phyloP scores from a whole-genome alignment of 106 monocot genomes.

The Phalaenopsis equestris region DNA sequence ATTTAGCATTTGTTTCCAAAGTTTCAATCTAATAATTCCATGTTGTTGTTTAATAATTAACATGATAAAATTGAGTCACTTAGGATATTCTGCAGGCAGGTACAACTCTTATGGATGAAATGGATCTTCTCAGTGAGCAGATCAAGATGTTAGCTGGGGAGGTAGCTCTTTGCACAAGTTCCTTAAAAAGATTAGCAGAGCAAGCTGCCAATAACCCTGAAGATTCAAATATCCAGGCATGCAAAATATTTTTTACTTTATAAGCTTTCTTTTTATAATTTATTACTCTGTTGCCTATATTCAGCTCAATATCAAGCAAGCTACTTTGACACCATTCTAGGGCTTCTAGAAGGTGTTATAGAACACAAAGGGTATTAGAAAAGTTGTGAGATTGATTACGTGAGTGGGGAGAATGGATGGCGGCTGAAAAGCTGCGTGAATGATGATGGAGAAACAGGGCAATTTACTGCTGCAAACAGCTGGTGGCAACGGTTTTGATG shows the following conservation, averaged over 20 bases:
- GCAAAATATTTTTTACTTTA: conserved; percentile 7
- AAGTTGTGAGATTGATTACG: too few species aligned
- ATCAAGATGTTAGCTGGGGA: conserved; percentile 96
- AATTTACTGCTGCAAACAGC: too few species aligned
- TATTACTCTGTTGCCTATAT: not conserved
- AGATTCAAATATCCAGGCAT: conserved; percentile 70
- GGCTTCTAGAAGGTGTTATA: too few species aligned
- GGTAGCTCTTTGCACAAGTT: conserved; percentile 83
- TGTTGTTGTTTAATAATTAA: not conserved
- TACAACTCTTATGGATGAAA: conserved; percentile 83
- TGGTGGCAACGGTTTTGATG: too few species aligned
- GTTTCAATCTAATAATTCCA: not conserved
- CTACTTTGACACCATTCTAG: not conserved
- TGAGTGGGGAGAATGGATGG: too few species aligned
- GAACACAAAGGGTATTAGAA: too few species aligned
- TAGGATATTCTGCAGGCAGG: conserved; percentile 51
- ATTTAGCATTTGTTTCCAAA: not conserved
- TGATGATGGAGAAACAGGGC: too few species aligned
- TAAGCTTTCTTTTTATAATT: not conserved
- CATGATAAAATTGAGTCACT: not conserved
- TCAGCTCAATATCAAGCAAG: not conserved
- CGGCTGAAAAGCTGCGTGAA: too few species aligned
- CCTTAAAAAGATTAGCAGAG: conserved; percentile 80
- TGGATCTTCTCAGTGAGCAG: conserved; percentile 90
- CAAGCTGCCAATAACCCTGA: conserved; percentile 66